Conservation (phyloP, 2,329 filamentous ascomycete species). For the Fusarium virguliforme region DNA sequence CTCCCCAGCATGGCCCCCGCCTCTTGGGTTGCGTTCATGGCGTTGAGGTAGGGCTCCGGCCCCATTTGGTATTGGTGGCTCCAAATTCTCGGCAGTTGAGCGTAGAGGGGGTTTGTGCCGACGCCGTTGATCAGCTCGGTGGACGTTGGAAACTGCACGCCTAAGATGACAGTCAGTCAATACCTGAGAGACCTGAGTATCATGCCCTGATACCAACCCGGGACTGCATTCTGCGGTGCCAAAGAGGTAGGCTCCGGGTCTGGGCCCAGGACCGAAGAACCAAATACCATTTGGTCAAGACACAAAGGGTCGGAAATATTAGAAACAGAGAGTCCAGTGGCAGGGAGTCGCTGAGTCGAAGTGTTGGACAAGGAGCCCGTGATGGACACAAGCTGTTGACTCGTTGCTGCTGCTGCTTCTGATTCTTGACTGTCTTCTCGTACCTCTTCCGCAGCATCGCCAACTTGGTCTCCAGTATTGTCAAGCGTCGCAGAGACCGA, state of each 20-base stretch:
- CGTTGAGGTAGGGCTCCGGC: conserved; percentile 47
- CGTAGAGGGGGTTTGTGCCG: conserved; percentile 38
- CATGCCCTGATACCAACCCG: not conserved
- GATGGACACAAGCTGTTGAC: not conserved
- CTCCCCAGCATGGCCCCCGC: conserved; percentile 46
- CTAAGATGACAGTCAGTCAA: not conserved
- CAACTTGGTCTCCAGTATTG: conserved; percentile 10
- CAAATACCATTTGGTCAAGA: conserved; percentile 8
- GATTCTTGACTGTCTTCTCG: not conserved
- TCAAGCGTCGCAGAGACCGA: conserved; percentile 50
- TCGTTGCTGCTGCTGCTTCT: not conserved
- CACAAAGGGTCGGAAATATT: not conserved
- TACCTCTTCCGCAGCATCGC: not conserved
- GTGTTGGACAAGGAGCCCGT: not conserved
- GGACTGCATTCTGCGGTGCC: not conserved
- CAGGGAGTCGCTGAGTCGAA: not conserved
- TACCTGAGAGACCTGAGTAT: fast-evolving
- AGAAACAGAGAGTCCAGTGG: not conserved
- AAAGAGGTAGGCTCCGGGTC: not conserved
- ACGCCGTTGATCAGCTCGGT: conserved; percentile 28
- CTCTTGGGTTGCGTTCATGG: conserved; percentile 45
- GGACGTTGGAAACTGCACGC: not conserved
- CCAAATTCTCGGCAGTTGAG: conserved; percentile 54
- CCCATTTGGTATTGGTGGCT: conserved; percentile 54
- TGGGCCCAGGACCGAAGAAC: conserved; percentile 2